Percentiles rank a stretch among this genome's conserved stretches.
Evolutionary conservation across 2,329 filamentous ascomycete species (phyloP).

Genomic region (Diaporthe sp.): DNA sequence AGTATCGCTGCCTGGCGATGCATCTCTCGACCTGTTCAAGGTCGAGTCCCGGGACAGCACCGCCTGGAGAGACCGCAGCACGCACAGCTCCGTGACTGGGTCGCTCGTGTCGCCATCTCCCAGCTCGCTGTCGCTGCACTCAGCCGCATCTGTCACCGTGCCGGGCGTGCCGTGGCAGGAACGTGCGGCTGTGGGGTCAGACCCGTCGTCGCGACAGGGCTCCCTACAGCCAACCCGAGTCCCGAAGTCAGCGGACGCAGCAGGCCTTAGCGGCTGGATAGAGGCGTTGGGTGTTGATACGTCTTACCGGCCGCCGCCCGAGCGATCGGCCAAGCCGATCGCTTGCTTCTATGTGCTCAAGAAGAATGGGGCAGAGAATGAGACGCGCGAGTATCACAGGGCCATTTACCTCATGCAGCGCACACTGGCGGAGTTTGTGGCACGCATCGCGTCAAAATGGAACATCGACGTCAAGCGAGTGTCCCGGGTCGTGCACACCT

Average conservation of each 20-base stretch:
- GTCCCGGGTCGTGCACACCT: conserved; percentile 76
- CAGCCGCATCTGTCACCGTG: conserved; percentile 59
- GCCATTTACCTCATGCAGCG: conserved; percentile 88
- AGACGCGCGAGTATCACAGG: conserved; percentile 75
- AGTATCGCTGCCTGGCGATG: conserved; percentile 77
- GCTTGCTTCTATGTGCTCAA: conserved; percentile 88
- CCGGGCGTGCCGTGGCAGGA: conserved; percentile 65
- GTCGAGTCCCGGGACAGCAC: conserved; percentile 58
- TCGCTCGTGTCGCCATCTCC: conserved; percentile 75
- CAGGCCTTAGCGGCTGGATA: conserved; percentile 83
- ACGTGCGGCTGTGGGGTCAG: conserved; percentile 62
- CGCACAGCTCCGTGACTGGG: conserved; percentile 66
- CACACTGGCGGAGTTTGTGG: conserved; percentile 78
- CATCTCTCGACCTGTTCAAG: conserved; percentile 66
- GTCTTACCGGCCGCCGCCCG: conserved; percentile 81
- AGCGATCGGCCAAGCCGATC: conserved; percentile 76
- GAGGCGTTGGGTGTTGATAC: conserved; percentile 92
- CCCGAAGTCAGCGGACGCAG: conserved; percentile 67
- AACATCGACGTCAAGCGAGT: conserved; percentile 79
- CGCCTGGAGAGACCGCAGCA: conserved; percentile 63
- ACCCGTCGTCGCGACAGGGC: conserved; percentile 52
- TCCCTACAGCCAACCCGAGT: conserved; percentile 65
- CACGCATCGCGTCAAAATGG: conserved; percentile 81
- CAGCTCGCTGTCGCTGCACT: conserved; percentile 72
- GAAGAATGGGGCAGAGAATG: conserved; percentile 59